Evolutionary conservation across 768 basidiomycete species (phyloP).

Genomic region (Tephrocybe sp.): DNA sequence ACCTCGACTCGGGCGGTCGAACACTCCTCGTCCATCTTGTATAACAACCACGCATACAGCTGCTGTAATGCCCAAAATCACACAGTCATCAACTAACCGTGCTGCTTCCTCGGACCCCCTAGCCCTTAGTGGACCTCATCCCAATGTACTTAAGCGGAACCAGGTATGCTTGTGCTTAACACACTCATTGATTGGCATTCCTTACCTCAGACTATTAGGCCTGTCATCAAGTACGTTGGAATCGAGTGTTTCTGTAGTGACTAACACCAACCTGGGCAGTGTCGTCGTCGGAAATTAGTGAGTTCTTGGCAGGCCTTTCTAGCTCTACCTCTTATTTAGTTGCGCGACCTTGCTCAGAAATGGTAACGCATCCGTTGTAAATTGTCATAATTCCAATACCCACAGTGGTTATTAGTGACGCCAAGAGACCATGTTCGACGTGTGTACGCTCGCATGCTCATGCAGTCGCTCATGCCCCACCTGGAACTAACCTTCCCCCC

Average conservation of each 20-base stretch:
- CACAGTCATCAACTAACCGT: slow-evolving; percentile 24
- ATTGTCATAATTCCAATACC: slow-evolving; percentile 2
- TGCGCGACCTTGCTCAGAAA: slow-evolving; percentile 43
- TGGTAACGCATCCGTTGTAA: slow-evolving; percentile 40
- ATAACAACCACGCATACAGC: neutral
- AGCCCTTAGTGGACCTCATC: slow-evolving; percentile 29
- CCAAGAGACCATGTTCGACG: slow-evolving; percentile 75
- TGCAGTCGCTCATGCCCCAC: slow-evolving; percentile 59
- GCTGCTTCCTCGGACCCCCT: slow-evolving; percentile 26
- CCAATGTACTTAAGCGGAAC: slow-evolving; percentile 53
- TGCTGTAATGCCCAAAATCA: slow-evolving; percentile 39
- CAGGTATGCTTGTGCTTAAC: slow-evolving; percentile 35
- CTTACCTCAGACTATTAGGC: slow-evolving; percentile 33
- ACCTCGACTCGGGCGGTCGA: neutral
- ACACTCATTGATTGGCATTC: neutral
- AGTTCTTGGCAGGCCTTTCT: slow-evolving; percentile 20
- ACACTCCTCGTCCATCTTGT: slow-evolving; percentile 7
- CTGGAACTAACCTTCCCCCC: slow-evolving; percentile 52
- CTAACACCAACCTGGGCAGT: slow-evolving; percentile 36
- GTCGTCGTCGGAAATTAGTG: slow-evolving; percentile 73
- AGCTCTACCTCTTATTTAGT: neutral
- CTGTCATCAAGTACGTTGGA: slow-evolving; percentile 49
- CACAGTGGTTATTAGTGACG: slow-evolving; percentile 48
- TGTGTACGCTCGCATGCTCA: slow-evolving; percentile 76
- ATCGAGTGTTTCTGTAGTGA: slow-evolving; percentile 16